Percentiles rank a stretch among this genome's conserved stretches.
Conservation (phyloP, 2,329 filamentous ascomycete genomes). For the Grosmannia clavigera region DNA sequence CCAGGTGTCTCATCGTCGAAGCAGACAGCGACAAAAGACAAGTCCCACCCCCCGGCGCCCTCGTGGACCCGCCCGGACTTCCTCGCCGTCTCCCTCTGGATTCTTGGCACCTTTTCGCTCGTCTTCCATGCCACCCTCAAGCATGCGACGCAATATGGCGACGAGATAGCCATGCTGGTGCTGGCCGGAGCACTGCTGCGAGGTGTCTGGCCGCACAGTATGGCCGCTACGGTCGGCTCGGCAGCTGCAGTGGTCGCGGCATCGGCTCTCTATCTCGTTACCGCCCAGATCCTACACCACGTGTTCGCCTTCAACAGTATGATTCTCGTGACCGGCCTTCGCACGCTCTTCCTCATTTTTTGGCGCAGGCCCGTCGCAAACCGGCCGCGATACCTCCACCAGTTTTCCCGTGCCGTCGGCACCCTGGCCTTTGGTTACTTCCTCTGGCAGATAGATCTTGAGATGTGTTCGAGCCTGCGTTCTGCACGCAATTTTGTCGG, state of each 20-base stretch:
- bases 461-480: constrained; percentile 36
- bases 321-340: constrained; percentile 20
- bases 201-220: constrained; percentile 31
- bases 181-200: constrained; percentile 40
- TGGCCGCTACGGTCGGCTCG: constrained; percentile 25
- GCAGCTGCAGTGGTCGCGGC: constrained; percentile 27
- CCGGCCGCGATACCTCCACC: constrained; percentile 4
- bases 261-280: constrained; percentile 28
- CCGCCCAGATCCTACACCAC: constrained; percentile 31
- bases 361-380: constrained; percentile 7
- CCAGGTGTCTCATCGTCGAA: constrained; percentile 19
- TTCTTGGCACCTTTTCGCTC: constrained; percentile 29
- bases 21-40: neutral
- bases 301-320: constrained; percentile 23
- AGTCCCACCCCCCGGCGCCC: neutral
- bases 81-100: constrained; percentile 27
- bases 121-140: constrained; percentile 32
- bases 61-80: constrained; percentile 21
- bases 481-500: constrained; percentile 31
- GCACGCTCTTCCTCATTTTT: constrained; percentile 23
- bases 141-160: constrained; percentile 31
- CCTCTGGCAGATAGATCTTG: constrained; percentile 45
- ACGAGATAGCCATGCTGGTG: constrained; percentile 47
- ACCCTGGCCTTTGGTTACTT: constrained; percentile 32
- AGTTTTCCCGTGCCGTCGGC: constrained; percentile 13